Base-by-base conservation (phyloP, 352 stramenopile genomes). In the Phytophthora palmivora region DNA sequence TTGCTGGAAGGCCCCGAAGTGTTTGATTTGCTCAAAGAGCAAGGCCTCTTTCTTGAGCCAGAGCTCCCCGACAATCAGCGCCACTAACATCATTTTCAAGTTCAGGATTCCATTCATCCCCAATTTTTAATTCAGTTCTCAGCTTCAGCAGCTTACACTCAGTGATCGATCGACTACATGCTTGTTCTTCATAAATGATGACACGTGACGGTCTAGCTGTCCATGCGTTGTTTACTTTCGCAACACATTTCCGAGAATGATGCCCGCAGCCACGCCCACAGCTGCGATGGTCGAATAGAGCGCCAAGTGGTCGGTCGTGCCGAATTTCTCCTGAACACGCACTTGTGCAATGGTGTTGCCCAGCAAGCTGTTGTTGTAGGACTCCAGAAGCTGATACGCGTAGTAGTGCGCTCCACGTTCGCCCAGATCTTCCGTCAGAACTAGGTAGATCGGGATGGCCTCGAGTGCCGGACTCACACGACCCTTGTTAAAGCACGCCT, bases 331-430 rank as follows among this genome's bases (percentile, higher is more conserved):
- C 18, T 67, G 42, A 26, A 74, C 55, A 49, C 39, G 41, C 37
- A 74, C 70, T 11, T 52, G 59, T 24, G 61, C 53, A 34, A 82
- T 73, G 16, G 58, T 67, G 22, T 67, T 50, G 34, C 74, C 66
- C 42, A 84, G 39, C 38, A 77, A 68, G 22, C 66, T 55, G 51
- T 58, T 63, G 34, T 83, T 83, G 72, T 92, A 86, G 57, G 76
- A 72, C 64, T 83, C 70, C n/a, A n/a, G n/a, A n/a, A n/a, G n/a
- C n/a, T n/a, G n/a, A n/a, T n/a, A n/a, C n/a, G n/a, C n/a, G n/a
- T n/a, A 94, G 66, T 89, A 97, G 74, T 97, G 89, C 24, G 91
- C 91, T 19, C 91, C 91, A 51, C 91, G 82, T 51, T 97, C 85
- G 43, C 91, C 91, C 19, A 97, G 68, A 65, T 97, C 88, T 63